Evolutionary conservation across 768 basidiomycete genomes (phyloP).

Genomic region (Amanita muscaria): DNA sequence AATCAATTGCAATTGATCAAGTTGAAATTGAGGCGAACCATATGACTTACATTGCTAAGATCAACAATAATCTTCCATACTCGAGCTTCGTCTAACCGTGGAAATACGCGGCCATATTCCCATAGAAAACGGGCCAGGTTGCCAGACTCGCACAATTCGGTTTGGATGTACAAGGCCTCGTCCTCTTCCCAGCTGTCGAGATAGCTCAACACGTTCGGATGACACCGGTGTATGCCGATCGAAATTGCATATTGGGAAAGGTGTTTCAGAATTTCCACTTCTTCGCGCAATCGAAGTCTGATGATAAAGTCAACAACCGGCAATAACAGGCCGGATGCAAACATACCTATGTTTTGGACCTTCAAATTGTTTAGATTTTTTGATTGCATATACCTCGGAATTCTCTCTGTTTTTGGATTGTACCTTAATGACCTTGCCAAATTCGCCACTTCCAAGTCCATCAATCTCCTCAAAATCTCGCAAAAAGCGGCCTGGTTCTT

Average conservation of each 20-base stretch:
- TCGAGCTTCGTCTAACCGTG: slow-evolving; percentile 80
- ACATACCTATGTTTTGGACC: slow-evolving; percentile 84
- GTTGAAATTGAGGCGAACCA: slow-evolving; percentile 16
- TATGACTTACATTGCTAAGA: slow-evolving; percentile 69
- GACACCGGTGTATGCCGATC: slow-evolving; percentile 33
- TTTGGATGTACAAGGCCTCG: slow-evolving; percentile 82
- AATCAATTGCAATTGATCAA: slow-evolving; percentile 10
- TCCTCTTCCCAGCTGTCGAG: slow-evolving; percentile 96
- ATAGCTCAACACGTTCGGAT: slow-evolving; percentile 81
- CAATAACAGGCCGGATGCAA: slow-evolving; percentile 10
- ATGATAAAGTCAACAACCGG: slow-evolving; percentile 21
- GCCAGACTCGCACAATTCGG: slow-evolving; percentile 89
- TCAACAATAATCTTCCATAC: slow-evolving; percentile 96
- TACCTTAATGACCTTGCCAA: slow-evolving; percentile 87
- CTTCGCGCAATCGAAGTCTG: slow-evolving; percentile 83
- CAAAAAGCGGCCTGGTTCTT: slow-evolving; percentile 62
- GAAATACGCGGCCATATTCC: slow-evolving; percentile 81
- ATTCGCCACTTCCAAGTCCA: slow-evolving; percentile 84
- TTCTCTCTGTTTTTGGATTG: slow-evolving; percentile 52
- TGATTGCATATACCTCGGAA: slow-evolving; percentile 68
- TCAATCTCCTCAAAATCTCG: slow-evolving; percentile 74
- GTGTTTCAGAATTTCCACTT: slow-evolving; percentile 85
- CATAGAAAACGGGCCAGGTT: slow-evolving; percentile 87
- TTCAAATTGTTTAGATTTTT: slow-evolving; percentile 89
- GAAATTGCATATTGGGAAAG: slow-evolving; percentile 39